Percentiles rank a stretch among this genome's conserved stretches.
Conservation (phyloP, 345 rosid genomes). For the Eucalyptus sideroxylon region DNA sequence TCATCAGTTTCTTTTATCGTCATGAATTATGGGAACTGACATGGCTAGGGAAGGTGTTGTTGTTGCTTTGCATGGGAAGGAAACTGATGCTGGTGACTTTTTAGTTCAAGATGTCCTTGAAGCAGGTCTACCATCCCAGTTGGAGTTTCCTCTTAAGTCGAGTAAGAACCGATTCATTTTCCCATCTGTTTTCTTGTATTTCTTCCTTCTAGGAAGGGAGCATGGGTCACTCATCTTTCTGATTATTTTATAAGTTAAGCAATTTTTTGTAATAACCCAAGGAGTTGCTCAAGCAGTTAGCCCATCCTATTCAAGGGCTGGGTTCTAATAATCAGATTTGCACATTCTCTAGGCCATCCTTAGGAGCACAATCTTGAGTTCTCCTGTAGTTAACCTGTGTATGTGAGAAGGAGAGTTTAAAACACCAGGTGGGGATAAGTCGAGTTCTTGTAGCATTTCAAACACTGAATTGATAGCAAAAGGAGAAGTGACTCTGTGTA, state of each 20-base stretch:
- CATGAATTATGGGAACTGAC: neutral
- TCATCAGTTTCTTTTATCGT: neutral
- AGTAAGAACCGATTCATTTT: constrained; percentile 18
- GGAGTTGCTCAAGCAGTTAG: neutral
- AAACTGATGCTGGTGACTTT: constrained; percentile 74
- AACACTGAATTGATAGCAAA: neutral
- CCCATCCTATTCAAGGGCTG: neutral
- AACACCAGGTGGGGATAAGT: neutral
- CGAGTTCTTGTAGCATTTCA: neutral
- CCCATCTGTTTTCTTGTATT: neutral
- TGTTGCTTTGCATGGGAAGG: constrained; percentile 82
- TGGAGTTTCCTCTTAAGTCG: constrained; percentile 40
- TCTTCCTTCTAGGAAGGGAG: neutral
- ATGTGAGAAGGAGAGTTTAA: neutral
- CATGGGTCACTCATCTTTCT: neutral
- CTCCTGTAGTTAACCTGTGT: neutral
- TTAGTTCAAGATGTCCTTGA: constrained; percentile 75
- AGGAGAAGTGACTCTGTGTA: neutral
- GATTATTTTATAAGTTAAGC: neutral
- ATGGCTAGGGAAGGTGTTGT: constrained; percentile 49
- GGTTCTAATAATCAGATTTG: neutral
- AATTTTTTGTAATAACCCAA: neutral
- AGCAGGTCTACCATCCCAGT: constrained; percentile 85
- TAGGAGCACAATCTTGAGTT: neutral
- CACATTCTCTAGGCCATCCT: neutral